These are phyloP conservation scores for Tylopilus felleus DNA, from an alignment of 768 basidiomycete species.

Conservation along the genomic window DNA sequence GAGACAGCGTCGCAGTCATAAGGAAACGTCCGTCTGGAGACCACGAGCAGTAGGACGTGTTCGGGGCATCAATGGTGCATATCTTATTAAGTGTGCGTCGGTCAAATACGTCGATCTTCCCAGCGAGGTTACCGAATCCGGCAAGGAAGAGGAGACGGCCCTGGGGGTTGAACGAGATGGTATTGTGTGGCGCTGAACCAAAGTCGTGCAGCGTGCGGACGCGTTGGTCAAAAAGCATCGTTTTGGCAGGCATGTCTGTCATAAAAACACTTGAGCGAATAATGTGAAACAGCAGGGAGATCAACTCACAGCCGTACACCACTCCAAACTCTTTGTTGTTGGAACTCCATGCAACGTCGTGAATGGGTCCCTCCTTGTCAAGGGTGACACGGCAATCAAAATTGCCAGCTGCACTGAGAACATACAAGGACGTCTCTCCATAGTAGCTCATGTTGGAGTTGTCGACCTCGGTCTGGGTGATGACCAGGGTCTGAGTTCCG, in stretches of 20 bases:
- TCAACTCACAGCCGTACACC: constrained; percentile 86
- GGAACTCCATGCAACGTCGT: constrained; percentile 95
- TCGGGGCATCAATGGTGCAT: constrained; percentile 80
- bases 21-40: constrained; percentile 90
- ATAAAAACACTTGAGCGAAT: not conserved
- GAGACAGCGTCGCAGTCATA: constrained; percentile 93
- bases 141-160: constrained; percentile 84
- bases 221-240: constrained; percentile 87
- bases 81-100: constrained; percentile 80
- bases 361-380: constrained; percentile 97
- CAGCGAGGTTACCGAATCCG: constrained; percentile 95
- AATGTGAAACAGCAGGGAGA: not conserved
- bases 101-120: constrained; percentile 90
- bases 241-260: constrained; percentile 92
- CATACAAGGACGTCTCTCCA: constrained; percentile 93
- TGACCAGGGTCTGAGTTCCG: constrained; percentile 85
- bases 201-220: constrained; percentile 88
- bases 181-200: constrained; percentile 86
- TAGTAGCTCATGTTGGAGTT: constrained; percentile 98
- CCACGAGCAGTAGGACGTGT: constrained; percentile 95
- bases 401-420: constrained; percentile 87
- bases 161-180: constrained; percentile 92
- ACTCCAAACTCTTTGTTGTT: constrained; percentile 97
- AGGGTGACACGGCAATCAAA: constrained; percentile 86
- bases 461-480: constrained; percentile 96